phyloP scores from a whole-genome alignment of 2,329 filamentous ascomycete species.

The Scedosporium aurantiacum region DNA sequence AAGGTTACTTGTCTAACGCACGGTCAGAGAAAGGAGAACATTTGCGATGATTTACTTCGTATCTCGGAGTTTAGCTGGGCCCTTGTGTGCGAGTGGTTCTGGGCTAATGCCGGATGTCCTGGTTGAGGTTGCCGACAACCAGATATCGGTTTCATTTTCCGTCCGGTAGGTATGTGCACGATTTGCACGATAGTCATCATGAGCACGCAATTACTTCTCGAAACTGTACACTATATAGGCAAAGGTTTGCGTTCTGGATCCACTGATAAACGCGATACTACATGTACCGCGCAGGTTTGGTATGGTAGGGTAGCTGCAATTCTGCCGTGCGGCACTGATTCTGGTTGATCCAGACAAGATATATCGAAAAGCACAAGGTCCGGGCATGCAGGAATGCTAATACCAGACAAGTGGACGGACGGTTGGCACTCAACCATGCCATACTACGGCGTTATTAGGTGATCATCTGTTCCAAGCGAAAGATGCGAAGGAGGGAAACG shows the following conservation, averaged over 20 bases:
- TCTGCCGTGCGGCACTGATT: not conserved
- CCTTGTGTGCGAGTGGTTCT: not conserved
- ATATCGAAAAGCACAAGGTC: not conserved
- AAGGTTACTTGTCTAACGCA: not conserved
- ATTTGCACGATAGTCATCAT: not conserved
- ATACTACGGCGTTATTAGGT: not conserved
- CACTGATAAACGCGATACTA: not conserved
- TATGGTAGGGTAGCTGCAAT: not conserved
- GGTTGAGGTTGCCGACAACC: not conserved
- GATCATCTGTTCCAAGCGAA: conserved; percentile 1
- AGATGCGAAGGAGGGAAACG: not conserved
- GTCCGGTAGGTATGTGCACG: not conserved
- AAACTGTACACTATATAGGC: not conserved
- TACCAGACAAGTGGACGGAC: not conserved
- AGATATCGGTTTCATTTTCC: not conserved
- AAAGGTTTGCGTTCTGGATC: not conserved
- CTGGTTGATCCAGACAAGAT: not conserved
- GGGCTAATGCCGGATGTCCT: not conserved
- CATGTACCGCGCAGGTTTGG: not conserved
- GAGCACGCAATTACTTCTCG: not conserved
- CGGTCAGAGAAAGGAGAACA: not conserved
- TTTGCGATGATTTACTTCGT: not conserved
- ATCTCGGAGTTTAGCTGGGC: not conserved
- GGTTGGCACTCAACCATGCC: not conserved
- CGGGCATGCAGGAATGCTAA: not conserved